Base-by-base conservation (phyloP, 139 green algal species). In the Chlamydomonas sp. region DNA sequence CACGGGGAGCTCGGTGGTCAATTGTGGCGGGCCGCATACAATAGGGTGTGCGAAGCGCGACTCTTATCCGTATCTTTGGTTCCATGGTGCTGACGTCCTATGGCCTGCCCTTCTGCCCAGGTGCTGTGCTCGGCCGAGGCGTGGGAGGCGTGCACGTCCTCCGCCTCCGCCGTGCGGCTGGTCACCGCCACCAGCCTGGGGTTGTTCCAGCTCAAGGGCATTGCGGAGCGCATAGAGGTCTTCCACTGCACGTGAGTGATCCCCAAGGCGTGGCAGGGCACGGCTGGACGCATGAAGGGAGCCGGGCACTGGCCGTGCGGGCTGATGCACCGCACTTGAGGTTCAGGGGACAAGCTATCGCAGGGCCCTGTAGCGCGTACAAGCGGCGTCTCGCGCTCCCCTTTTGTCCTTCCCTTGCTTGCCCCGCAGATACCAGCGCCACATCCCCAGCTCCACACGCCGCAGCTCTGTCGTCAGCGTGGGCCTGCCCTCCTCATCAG, bases 191-290 rank as follows among this genome's bases (percentile, higher is more conserved):
- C 71, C 74, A 88, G 80, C 66, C 87, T 90, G 77, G 88, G 88
- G 2, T 61, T 91, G 64, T 91, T 91, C 69, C 88, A 89, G 82
- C 88, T 91, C 49, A 91, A 91, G 74, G 88, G 88, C 82, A 91
- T 91, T 63, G 75, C 75, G 18, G 88, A 91, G 83, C 82, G 88
- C 18, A 88, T 91, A 31, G 82, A 88, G 71, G 83, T 91, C 58
- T 89, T 91, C 82, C 88, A 91, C 76, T 90, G 87, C 87, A 86
- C 78, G 80, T 90, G 31, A 79, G 82, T 62, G 31, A 49, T 49
- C 31, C 31, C 31, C 31, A 49, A 49, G 31, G 31, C 31, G 31
- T 49, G 31, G 31, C 31, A 49, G 31, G 31, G 31, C 31, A 49
- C 31, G 31, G 31, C 31, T 49, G 31, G 31, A 49, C 31, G 31